Evolutionary conservation across 2,329 filamentous ascomycete species (phyloP).

Genomic region (Raffaelea arxii): DNA sequence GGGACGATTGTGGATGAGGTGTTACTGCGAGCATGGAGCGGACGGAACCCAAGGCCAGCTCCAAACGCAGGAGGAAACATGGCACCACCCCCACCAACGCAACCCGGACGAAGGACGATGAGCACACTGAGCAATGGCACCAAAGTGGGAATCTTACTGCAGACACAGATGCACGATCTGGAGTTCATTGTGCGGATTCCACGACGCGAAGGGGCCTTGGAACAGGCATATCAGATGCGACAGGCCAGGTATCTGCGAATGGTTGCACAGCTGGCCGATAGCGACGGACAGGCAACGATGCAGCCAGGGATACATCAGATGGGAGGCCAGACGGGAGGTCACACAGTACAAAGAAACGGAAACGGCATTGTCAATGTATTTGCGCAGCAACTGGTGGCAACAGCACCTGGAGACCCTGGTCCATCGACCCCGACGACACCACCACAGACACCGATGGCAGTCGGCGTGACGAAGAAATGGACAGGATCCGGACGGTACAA

Average conservation of each 20-base stretch:
- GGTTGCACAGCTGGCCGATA: conserved; percentile 20
- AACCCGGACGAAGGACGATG: too few species aligned
- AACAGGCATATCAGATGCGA: conserved; percentile 58
- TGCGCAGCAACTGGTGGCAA: background rate
- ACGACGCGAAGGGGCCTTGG: conserved; percentile 55
- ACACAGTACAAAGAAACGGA: too few species aligned
- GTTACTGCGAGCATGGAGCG: conserved; percentile 39
- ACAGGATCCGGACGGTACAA: conserved; percentile 79
- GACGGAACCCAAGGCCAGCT: conserved; percentile 23
- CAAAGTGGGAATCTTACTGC: conserved; percentile 59
- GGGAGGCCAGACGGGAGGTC: background rate
- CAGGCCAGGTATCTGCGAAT: conserved; percentile 54
- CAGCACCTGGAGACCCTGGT: background rate
- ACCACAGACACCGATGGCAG: too few species aligned
- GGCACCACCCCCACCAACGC: too few species aligned
- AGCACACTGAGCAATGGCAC: conserved; percentile 64
- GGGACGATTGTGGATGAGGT: conserved; percentile 77
- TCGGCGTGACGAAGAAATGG: conserved; percentile 54
- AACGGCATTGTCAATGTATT: background rate
- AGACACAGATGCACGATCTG: conserved; percentile 47
- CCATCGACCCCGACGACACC: conserved; percentile 18
- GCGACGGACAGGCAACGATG: conserved; percentile 31
- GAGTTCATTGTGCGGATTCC: conserved; percentile 83
- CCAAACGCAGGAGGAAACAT: too few species aligned
- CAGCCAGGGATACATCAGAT: conserved; percentile 17